These are phyloP conservation scores for Podospora tetraspora DNA, from an alignment of 495 filamentous ascomycete genomes.

Conservation along the genomic window DNA sequence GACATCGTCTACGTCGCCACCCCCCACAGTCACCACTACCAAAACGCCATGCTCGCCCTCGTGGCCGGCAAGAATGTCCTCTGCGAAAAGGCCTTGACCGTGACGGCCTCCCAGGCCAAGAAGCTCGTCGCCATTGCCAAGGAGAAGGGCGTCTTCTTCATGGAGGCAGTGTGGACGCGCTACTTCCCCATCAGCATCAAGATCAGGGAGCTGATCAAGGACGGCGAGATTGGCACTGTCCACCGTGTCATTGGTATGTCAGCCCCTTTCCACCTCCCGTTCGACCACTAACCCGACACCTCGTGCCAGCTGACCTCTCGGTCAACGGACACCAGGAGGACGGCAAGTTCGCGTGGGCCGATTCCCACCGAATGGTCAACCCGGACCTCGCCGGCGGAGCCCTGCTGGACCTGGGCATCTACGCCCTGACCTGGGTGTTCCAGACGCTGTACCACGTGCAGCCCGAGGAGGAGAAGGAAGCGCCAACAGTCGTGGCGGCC, in stretches of 20 bases:
- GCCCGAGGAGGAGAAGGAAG: constrained; percentile 51
- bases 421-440: constrained; percentile 90
- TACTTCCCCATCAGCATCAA: constrained; percentile 81
- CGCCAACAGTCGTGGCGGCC: constrained; percentile 45
- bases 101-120: constrained; percentile 75
- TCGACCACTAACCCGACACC: constrained; percentile 12
- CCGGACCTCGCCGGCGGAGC: constrained; percentile 79
- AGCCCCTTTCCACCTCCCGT: neutral
- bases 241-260: constrained; percentile 60
- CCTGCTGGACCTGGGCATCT: constrained; percentile 83
- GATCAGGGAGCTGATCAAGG: constrained; percentile 62
- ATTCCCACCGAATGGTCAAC: constrained; percentile 78
- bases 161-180: constrained; percentile 96
- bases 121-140: constrained; percentile 68
- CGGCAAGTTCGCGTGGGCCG: constrained; percentile 41
- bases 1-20: constrained; percentile 93
- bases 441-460: constrained; percentile 82
- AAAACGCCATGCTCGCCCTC: constrained; percentile 77
- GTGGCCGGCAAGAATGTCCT: constrained; percentile 83
- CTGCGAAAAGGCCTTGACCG: constrained; percentile 90
- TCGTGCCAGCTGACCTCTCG: constrained; percentile 52
- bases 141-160: constrained; percentile 81
- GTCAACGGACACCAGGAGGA: constrained; percentile 37
- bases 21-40: constrained; percentile 93
- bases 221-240: constrained; percentile 69